Base-by-base conservation (phyloP, 2,329 filamentous ascomycete genomes). In the Colletotrichum tropicale region DNA sequence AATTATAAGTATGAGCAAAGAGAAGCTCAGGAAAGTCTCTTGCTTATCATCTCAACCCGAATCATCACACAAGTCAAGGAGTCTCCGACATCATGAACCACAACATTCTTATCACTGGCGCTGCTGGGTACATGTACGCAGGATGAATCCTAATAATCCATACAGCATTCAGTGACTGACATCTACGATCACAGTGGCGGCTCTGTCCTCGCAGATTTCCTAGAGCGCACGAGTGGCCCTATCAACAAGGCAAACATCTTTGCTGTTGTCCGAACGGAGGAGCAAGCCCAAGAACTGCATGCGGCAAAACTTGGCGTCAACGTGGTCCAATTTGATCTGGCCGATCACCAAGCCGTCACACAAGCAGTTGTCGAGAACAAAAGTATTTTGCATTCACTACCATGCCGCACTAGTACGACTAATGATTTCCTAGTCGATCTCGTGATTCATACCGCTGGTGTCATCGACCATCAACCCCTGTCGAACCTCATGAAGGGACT, bases 81-180 rank as follows among this genome's bases (percentile, higher is more conserved):
- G 6, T 52, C n/a, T 13, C n/a, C 10, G n/a, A 58, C 55, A 62
- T n/a, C 62, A 79, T 80, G 79, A 30, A 18, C 65, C 48, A 70
- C 4, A 84, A 83, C 32, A 78, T 84, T 65, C 81, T 85, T 43
- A 80, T 85, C 74, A 85, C 83, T 58, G 83, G 83, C 43, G 83
- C 82, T 21, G 83, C 82, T 32, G 83, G 83, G 38, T 85, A 83
- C 78, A 82, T 85, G 83, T 80, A 76, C 12, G 69, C 3, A 8
- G 4, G 8, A 32, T 30, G 15, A 38, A 52, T 66, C 12, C 43
- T 21, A 2, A 13, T 4, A 13, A 13, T 52, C 6, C 6, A 5
- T 12, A 13, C n/a, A 9, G 18, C n/a, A 52, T 8, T 52, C 8
- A 13, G 5, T n/a, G 12, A 52, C 43, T 52, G 43, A 52, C n/a